These are phyloP conservation scores for Suillus occidentalis DNA, from an alignment of 768 basidiomycete genomes.

Conservation along the genomic window DNA sequence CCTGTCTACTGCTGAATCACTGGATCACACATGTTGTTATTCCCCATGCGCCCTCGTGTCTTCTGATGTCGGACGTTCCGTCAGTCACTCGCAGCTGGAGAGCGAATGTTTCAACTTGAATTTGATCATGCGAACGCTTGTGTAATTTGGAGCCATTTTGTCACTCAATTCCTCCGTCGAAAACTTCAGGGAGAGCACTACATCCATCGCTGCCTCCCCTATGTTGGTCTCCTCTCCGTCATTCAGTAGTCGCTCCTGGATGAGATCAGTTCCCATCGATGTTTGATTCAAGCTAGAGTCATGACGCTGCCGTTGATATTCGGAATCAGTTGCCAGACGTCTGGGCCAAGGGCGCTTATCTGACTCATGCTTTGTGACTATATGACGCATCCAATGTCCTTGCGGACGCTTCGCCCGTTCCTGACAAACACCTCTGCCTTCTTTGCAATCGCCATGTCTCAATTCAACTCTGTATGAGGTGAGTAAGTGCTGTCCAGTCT, in stretches of 20 bases:
- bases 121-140: neutral
- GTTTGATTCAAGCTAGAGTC: neutral
- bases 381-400: neutral
- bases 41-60: neutral
- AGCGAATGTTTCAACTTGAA: too few relatives aligned
- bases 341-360: neutral
- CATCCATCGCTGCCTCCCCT: neutral
- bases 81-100: neutral
- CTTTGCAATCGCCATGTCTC: slow-evolving; percentile 59
- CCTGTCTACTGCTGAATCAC: neutral
- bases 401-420: slow-evolving; percentile 38
- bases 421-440: slow-evolving; percentile 60
- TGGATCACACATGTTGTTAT: neutral
- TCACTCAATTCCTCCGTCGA: neutral
- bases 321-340: neutral
- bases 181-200: neutral
- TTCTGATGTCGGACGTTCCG: neutral
- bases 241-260: neutral
- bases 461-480: neutral
- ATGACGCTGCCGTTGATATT: neutral
- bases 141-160: neutral
- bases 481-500: neutral
- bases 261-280: neutral
- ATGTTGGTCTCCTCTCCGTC: neutral
- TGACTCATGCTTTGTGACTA: neutral